These are phyloP conservation scores for Kalanchoe fedtschenkoi DNA, from an alignment of 164 flowering plant species.

Conservation along the genomic window DNA sequence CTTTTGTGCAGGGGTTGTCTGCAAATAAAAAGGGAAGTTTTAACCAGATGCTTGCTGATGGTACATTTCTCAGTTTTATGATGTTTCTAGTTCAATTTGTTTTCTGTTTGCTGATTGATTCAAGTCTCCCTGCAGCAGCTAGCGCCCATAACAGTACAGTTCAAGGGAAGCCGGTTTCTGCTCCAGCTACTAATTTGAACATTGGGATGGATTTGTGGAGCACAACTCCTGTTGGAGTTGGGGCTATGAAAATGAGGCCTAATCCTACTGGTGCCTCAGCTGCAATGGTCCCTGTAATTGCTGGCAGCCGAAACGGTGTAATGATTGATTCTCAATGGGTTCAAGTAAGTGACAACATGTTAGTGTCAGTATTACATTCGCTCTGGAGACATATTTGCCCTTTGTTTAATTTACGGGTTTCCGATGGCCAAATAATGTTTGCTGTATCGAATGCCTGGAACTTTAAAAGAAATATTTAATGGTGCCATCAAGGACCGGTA, in stretches of 20 bases:
- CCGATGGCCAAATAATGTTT: neutral
- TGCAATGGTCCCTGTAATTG: conserved; percentile 23
- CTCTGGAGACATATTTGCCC: neutral
- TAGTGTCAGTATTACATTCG: neutral
- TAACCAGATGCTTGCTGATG: conserved; percentile 80
- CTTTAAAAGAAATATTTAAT: neutral
- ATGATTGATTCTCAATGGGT: conserved; percentile 49
- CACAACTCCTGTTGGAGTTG: conserved; percentile 30
- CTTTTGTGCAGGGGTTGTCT: conserved; percentile 35
- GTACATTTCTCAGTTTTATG: conserved; percentile 19
- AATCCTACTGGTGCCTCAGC: conserved; percentile 36
- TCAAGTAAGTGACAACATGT: conserved; percentile 26
- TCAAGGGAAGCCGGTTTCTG: conserved; percentile 53
- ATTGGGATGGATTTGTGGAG: conserved; percentile 89
- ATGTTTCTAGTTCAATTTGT: neutral
- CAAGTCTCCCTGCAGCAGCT: conserved; percentile 32
- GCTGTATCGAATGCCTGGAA: neutral
- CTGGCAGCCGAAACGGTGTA: conserved; percentile 34
- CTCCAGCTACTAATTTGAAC: conserved; percentile 66
- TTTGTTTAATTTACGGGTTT: neutral
- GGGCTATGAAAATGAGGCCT: conserved; percentile 44
- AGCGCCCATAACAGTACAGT: conserved; percentile 44
- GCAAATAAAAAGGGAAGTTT: conserved; percentile 59
- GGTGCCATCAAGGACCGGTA: too few species aligned
- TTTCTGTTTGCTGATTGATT: neutral